Evolutionary conservation across 2,329 filamentous ascomycete genomes (phyloP).

Genomic region (Neurospora sp.): DNA sequence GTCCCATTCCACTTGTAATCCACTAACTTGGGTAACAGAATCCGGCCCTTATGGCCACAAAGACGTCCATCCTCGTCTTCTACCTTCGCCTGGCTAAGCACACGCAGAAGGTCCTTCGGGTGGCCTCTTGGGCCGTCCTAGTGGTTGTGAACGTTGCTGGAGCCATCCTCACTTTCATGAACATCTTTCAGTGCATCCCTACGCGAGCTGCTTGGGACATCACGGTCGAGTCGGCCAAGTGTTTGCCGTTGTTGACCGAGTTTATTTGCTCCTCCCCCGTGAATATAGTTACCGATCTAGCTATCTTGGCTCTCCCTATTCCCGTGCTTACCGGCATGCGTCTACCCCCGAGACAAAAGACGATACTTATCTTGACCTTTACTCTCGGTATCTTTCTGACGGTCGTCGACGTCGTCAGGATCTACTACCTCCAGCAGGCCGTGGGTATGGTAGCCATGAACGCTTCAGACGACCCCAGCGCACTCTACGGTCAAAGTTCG

Average conservation of each 20-base stretch:
- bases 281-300: constrained; percentile 85
- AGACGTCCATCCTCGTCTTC: constrained; percentile 87
- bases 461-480: constrained; percentile 26
- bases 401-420: constrained; percentile 78
- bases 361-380: constrained; percentile 79
- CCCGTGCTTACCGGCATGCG: constrained; percentile 82
- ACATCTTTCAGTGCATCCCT: constrained; percentile 78
- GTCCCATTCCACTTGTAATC: no score
- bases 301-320: constrained; percentile 78
- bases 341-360: constrained; percentile 76
- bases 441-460: constrained; percentile 33
- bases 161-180: constrained; percentile 70
- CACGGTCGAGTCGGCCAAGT: constrained; percentile 27
- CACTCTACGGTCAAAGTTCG: constrained; percentile 40
- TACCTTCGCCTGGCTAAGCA: constrained; percentile 77
- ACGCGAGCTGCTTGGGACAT: constrained; percentile 57
- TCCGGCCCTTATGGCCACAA: constrained; percentile 80
- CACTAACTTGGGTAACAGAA: constrained; percentile 44
- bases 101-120: constrained; percentile 63
- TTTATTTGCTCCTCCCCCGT: constrained; percentile 72
- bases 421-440: constrained; percentile 80
- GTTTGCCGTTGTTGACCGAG: constrained; percentile 50
- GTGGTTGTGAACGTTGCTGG: constrained; percentile 71
- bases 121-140: constrained; percentile 73
- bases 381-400: constrained; percentile 79